A percentile compares a stretch with the other conserved stretches of the same genome.
Evolutionary conservation across 352 stramenopile species (phyloP).

Genomic region (Phytophthora tentaculata): DNA sequence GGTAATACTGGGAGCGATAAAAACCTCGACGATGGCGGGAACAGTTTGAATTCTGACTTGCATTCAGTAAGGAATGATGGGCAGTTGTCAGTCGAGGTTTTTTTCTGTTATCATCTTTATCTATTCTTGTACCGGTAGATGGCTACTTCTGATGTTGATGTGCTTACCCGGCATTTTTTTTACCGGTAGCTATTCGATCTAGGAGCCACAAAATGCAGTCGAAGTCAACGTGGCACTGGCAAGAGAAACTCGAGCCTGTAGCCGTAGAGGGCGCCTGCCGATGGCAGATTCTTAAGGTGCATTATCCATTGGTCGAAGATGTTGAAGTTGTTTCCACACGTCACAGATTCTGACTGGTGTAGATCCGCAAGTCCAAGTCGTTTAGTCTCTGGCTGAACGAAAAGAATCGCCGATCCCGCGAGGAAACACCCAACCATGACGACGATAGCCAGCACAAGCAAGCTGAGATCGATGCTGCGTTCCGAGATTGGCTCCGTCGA

Average conservation of each 20-base stretch:
- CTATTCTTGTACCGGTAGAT: no score
- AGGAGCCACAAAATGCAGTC: constrained; percentile 1
- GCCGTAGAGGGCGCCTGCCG: constrained; percentile 48
- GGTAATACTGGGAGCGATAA: not conserved
- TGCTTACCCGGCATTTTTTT: constrained; percentile 6
- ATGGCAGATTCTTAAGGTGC: constrained; percentile 56
- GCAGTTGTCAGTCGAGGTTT: no score
- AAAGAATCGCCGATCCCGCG: no score
- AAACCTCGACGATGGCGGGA: constrained; percentile 11
- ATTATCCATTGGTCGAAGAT: not conserved
- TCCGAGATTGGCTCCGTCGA: constrained; percentile 44
- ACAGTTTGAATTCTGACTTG: constrained; percentile 18
- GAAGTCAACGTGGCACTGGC: constrained; percentile 63
- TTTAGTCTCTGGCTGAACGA: constrained; percentile 54
- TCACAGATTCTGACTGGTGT: constrained; percentile 8
- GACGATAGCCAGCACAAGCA: constrained; percentile 28
- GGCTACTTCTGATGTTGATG: no score
- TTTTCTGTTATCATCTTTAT: no score
- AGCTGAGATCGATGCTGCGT: constrained; percentile 38
- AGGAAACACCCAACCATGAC: no score
- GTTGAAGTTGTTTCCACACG: constrained; percentile 13
- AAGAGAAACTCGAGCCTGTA: constrained; percentile 50
- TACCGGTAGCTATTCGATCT: not conserved
- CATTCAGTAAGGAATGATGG: no score
- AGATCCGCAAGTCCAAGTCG: constrained; percentile 58